Percentiles rank a stretch among this genome's conserved stretches.
Conservation (phyloP, 768 basidiomycete species). For the Mycena galericulata region DNA sequence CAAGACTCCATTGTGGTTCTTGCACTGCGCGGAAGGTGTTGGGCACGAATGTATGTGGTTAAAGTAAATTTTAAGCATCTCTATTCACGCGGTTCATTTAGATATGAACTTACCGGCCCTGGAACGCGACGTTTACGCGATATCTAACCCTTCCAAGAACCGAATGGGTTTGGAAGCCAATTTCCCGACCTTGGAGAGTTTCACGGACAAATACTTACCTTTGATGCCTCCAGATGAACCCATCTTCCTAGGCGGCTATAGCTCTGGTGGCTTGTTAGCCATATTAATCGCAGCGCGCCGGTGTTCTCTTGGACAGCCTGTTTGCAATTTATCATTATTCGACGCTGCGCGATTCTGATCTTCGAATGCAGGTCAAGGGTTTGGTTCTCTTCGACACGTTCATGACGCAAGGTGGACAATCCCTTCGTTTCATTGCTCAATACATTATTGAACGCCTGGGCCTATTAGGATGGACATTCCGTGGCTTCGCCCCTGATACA, state of each 20-base stretch:
- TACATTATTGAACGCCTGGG: neutral
- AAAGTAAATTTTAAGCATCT: neutral
- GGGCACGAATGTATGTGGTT: neutral
- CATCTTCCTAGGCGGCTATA: constrained; percentile 7
- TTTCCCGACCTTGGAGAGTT: constrained; percentile 1
- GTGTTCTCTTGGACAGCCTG: constrained; percentile 4
- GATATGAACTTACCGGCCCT: constrained; percentile 9
- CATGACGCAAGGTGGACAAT: constrained; percentile 10
- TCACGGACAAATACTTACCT: neutral
- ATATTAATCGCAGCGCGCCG: constrained; percentile 8
- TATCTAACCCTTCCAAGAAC: constrained; percentile 18
- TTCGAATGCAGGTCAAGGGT: constrained; percentile 8
- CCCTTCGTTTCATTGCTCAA: neutral
- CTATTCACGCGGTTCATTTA: neutral
- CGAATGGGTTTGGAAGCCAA: constrained; percentile 17
- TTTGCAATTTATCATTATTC: constrained; percentile 10
- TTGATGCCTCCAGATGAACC: constrained; percentile 6
- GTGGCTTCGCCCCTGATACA: neutral
- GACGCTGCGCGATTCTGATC: neutral
- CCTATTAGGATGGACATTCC: constrained; percentile 1
- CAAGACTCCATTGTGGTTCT: neutral
- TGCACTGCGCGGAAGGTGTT: constrained; percentile 12
- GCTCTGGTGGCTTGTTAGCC: constrained; percentile 3
- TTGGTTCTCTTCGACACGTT: constrained; percentile 5
- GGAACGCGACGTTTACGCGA: constrained; percentile 16